phyloP scores from a whole-genome alignment of 2,329 filamentous ascomycete species.

The Metarhizium brunneum region DNA sequence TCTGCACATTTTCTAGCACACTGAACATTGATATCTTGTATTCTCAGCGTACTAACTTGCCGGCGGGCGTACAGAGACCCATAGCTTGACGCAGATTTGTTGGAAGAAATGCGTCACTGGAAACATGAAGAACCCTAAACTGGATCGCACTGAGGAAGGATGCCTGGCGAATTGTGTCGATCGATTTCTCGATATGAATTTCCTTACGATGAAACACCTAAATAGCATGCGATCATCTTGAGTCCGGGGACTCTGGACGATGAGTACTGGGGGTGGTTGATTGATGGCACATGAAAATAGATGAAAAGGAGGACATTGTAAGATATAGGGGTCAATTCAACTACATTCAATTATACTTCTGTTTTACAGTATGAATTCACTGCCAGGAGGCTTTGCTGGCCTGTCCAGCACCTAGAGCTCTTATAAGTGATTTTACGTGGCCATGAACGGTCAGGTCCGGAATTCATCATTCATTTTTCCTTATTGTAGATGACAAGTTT shows the following conservation, averaged over 20 bases:
- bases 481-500: constrained; percentile 22
- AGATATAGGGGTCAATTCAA: background rate
- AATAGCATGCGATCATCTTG: constrained; percentile 43
- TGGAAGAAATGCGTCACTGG: constrained; percentile 89
- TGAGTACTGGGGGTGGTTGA: background rate
- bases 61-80: constrained; percentile 33
- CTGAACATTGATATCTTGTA: background rate
- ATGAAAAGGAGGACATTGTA: background rate
- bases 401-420: background rate
- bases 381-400: no score
- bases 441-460: constrained; percentile 15
- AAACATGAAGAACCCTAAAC: constrained; percentile 57
- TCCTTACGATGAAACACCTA: constrained; percentile 76
- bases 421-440: background rate
- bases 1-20: background rate
- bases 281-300: background rate
- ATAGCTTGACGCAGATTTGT: constrained; percentile 62
- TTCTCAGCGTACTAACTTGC: background rate
- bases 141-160: constrained; percentile 69
- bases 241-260: background rate
- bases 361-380: background rate
- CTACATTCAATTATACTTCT: background rate
- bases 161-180: constrained; percentile 93
- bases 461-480: constrained; percentile 22
- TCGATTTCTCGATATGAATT: constrained; percentile 82